Evolutionary conservation across 805 yeast species (phyloP).

Genomic region (Wickerhamiella kurtzmanii): DNA sequence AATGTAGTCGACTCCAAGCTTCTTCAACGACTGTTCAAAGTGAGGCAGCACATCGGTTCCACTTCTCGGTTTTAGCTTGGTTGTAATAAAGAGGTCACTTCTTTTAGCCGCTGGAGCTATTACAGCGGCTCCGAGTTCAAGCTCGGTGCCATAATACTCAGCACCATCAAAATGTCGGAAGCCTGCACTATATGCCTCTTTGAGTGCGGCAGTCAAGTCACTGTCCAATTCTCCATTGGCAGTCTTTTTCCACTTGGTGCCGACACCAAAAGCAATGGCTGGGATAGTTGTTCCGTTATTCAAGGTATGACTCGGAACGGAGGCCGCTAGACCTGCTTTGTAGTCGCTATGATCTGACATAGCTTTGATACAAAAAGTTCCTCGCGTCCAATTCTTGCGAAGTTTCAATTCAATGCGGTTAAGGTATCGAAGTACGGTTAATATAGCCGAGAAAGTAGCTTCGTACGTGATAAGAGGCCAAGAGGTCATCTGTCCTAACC

Average conservation of each 20-base stretch:
- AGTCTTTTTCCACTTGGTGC: not conserved
- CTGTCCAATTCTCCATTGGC: not conserved
- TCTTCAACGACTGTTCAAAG: constrained; percentile 40
- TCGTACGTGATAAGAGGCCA: no score
- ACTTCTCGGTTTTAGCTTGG: constrained; percentile 39
- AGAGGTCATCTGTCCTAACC: no score
- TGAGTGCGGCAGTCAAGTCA: constrained; percentile 35
- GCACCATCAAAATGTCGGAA: constrained; percentile 46
- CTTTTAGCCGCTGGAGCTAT: constrained; percentile 18
- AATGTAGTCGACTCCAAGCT: constrained; percentile 48
- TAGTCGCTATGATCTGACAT: no score
- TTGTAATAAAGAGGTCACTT: constrained; percentile 44
- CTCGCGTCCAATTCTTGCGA: no score
- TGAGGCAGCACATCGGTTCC: constrained; percentile 32
- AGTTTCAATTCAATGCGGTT: no score
- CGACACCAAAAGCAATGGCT: constrained; percentile 25
- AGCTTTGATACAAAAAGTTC: no score
- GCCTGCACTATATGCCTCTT: constrained; percentile 30
- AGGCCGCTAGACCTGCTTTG: not conserved
- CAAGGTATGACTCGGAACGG: constrained; percentile 11
- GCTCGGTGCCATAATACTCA: constrained; percentile 8
- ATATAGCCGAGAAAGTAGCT: no score
- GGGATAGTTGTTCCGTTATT: constrained; percentile 58
- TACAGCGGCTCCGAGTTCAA: not conserved
- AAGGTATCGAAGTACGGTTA: no score